phyloP scores from a whole-genome alignment of 495 filamentous ascomycete genomes.

The Xylaria longipes region DNA sequence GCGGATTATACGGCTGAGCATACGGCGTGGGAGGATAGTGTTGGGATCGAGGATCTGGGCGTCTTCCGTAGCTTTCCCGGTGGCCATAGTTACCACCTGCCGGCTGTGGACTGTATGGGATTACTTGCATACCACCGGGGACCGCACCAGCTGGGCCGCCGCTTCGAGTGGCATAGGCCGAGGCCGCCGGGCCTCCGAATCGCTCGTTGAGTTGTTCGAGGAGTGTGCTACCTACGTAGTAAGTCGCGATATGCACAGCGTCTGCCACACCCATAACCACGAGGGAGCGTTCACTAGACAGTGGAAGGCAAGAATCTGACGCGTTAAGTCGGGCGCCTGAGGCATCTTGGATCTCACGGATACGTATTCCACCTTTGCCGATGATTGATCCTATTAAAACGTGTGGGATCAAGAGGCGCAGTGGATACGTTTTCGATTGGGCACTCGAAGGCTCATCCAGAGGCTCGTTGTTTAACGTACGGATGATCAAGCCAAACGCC shows the following conservation, averaged over 20 bases:
- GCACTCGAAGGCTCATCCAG: slow-evolving; percentile 83
- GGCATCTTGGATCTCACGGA: slow-evolving; percentile 97
- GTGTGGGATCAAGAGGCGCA: slow-evolving; percentile 93
- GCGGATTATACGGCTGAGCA: slow-evolving; percentile 68
- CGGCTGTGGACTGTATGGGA: slow-evolving; percentile 92
- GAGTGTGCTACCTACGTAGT: slow-evolving; percentile 95
- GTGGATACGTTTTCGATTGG: slow-evolving; percentile 95
- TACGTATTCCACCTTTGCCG: slow-evolving; percentile 91
- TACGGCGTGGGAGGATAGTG: slow-evolving; percentile 55
- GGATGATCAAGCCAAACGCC: slow-evolving; percentile 98
- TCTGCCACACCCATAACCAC: slow-evolving; percentile 90
- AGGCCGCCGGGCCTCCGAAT: slow-evolving; percentile 94
- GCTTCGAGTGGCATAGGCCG: slow-evolving; percentile 93
- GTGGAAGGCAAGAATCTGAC: slow-evolving; percentile 88
- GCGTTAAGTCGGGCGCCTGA: slow-evolving; percentile 96
- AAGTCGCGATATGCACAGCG: slow-evolving; percentile 97
- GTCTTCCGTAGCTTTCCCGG: slow-evolving; percentile 82
- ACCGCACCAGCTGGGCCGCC: slow-evolving; percentile 91
- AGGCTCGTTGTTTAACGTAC: slow-evolving; percentile 95
- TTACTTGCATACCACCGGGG: slow-evolving; percentile 96
- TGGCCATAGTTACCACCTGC: slow-evolving; percentile 90
- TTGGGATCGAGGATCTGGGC: slow-evolving; percentile 69
- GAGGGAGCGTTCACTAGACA: slow-evolving; percentile 95
- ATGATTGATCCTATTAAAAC: slow-evolving; percentile 99
- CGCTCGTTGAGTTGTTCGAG: slow-evolving; percentile 95